Conservation (phyloP, 768 basidiomycete genomes). For the Mycena rosella region DNA sequence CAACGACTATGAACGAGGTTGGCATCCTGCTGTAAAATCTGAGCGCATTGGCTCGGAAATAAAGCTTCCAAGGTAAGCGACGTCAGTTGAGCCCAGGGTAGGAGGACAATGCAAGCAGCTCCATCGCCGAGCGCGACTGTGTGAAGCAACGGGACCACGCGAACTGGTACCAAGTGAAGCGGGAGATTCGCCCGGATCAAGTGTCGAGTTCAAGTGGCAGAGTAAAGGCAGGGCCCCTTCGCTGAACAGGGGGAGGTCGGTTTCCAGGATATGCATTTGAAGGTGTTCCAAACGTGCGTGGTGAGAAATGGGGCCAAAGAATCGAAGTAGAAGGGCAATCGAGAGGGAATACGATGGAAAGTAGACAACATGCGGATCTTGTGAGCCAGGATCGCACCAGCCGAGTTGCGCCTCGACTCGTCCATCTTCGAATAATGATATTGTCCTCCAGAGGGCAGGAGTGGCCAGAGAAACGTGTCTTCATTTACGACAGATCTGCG, state of each 20-base stretch:
- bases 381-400: neutral
- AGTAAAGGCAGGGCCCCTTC: neutral
- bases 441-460: neutral
- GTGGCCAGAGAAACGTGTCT: neutral
- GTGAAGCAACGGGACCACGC: neutral
- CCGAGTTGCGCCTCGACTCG: neutral
- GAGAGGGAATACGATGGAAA: neutral
- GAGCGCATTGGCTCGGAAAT: neutral
- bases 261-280: neutral
- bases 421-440: neutral
- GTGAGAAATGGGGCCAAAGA: neutral
- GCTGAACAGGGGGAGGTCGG: neutral
- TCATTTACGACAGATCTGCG: neutral
- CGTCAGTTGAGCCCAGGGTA: conserved; percentile 10
- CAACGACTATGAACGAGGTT: neutral
- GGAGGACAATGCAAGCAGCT: neutral
- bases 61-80: neutral
- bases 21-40: neutral
- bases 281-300: neutral
- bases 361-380: neutral
- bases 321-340: neutral
- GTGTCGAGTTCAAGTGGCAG: neutral
- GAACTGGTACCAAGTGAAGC: neutral
- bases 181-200: too few species aligned
- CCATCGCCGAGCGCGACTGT: neutral